These are phyloP conservation scores for Stemphylium beticola DNA, from an alignment of 2,329 filamentous ascomycete species.

Conservation along the genomic window DNA sequence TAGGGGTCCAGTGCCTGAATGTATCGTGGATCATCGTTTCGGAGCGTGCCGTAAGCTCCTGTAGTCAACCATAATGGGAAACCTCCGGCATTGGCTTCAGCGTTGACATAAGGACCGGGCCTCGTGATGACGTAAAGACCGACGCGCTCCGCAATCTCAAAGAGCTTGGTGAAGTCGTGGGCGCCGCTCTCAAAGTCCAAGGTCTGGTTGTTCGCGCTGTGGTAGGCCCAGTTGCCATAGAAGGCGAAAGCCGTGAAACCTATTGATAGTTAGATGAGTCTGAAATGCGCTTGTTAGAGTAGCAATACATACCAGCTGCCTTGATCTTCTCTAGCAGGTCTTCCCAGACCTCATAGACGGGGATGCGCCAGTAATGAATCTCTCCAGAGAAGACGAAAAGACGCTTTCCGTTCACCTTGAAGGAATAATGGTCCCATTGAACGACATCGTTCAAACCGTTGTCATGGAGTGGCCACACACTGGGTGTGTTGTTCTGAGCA, in stretches of 20 bases:
- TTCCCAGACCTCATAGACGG: slow-evolving; percentile 58
- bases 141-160: slow-evolving; percentile 60
- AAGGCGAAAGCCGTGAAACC: slow-evolving; percentile 58
- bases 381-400: slow-evolving; percentile 62
- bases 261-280: not conserved
- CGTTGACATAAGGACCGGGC: slow-evolving; percentile 68
- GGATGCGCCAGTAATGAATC: slow-evolving; percentile 57
- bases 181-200: slow-evolving; percentile 61
- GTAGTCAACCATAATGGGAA: slow-evolving; percentile 69
- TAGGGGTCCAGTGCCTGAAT: slow-evolving; percentile 63
- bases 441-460: slow-evolving; percentile 57
- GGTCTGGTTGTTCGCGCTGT: slow-evolving; percentile 53
- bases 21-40: slow-evolving; percentile 61
- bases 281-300: not conserved
- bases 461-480: slow-evolving; percentile 57
- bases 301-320: slow-evolving; percentile 39
- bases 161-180: slow-evolving; percentile 60
- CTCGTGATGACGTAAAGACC: slow-evolving; percentile 63
- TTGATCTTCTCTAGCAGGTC: slow-evolving; percentile 61
- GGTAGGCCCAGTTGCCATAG: slow-evolving; percentile 58
- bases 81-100: slow-evolving; percentile 67
- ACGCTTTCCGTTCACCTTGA: slow-evolving; percentile 58
- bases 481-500: slow-evolving; percentile 33
- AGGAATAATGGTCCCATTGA: slow-evolving; percentile 62
- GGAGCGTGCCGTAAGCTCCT: slow-evolving; percentile 61